Evolutionary conservation across 768 basidiomycete species (phyloP), one percentile per base, ranked within the genome.

Genomic region (Auricularia sp.): DNA sequence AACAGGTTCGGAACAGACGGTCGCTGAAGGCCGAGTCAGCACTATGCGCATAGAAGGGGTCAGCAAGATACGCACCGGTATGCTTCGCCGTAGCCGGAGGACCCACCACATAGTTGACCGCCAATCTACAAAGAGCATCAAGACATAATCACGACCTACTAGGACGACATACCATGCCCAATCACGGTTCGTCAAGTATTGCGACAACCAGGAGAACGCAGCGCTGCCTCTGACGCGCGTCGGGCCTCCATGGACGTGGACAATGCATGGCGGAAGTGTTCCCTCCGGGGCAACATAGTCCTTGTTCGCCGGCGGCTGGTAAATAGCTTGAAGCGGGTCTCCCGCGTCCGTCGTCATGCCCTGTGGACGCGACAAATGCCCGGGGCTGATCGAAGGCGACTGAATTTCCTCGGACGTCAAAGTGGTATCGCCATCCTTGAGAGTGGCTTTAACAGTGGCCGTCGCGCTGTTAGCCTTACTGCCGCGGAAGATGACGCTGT

Each of bases 31-130:
- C 29, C 0, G 11, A 36, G 36, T 33, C 53, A 33, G 16, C 21
- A 33, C 36, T 42, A 61, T 29, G 3, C 11, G 63, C 11, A 53
- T 10, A 42, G 11, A 23, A 60, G 64, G 4, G 36, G 16, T 8
- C 7, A 59, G 16, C 3, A 18, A 3, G 39, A 36, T 18, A 54
- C 78, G 63, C 64, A 79, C 79, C 81, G 83, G 70, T 90, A 92
- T 53, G 77, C 75, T 3, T 87, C 80, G 0, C 91, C 91, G 69
- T 86, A 90, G 0, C 89, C 86, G 3, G 83, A 83, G 0, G 87
- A 88, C 0, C 90, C 91, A 1, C 88, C 81, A 66, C 81, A 66
- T 90, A 87, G 68, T 92, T 87, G 53, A 93, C 88, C 63, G 88
- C 87, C 42, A 88, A 68, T 83, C 87, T 84, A 65, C 67, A 73